phyloP scores from a whole-genome alignment of 257 asterid species.

The Solanum gandarillasii region DNA sequence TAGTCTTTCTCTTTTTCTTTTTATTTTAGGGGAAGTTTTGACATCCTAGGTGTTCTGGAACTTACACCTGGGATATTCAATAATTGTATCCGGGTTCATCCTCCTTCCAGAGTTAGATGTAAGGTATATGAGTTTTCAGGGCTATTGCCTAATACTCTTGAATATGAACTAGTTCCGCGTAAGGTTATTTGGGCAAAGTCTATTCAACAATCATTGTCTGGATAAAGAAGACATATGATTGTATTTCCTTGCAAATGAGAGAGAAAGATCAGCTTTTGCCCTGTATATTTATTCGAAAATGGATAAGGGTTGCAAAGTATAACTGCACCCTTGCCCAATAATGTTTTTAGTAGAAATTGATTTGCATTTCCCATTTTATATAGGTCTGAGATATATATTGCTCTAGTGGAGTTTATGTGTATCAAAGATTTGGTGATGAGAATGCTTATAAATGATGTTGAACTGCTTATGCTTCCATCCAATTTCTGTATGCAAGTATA shows the following conservation, averaged over 20 bases:
- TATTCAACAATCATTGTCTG: constrained; percentile 24
- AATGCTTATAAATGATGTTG: not conserved
- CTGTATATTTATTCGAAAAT: not conserved
- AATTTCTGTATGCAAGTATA: constrained; percentile 32
- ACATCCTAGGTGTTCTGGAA: not conserved
- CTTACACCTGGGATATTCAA: not conserved
- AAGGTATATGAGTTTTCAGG: constrained; percentile 34
- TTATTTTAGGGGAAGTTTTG: too few species aligned
- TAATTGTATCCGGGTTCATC: constrained; percentile 31
- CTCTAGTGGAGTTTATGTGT: constrained; percentile 27
- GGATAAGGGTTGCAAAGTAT: not conserved
- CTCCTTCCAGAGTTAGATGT: constrained; percentile 31
- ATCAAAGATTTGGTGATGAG: not conserved
- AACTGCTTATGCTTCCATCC: not conserved
- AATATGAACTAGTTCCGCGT: constrained; percentile 29
- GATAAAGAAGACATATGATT: constrained; percentile 34
- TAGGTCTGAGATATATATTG: constrained; percentile 32
- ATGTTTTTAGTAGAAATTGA: not conserved
- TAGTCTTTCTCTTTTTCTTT: too few species aligned
- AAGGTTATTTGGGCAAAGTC: constrained; percentile 14
- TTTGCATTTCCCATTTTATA: not conserved
- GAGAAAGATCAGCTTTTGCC: constrained; percentile 20
- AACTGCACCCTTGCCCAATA: not conserved
- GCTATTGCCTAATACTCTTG: constrained; percentile 44
- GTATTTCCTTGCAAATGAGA: constrained; percentile 39